Conservation (phyloP, 2,329 filamentous ascomycete genomes). For the Harringtonia lauricola region DNA sequence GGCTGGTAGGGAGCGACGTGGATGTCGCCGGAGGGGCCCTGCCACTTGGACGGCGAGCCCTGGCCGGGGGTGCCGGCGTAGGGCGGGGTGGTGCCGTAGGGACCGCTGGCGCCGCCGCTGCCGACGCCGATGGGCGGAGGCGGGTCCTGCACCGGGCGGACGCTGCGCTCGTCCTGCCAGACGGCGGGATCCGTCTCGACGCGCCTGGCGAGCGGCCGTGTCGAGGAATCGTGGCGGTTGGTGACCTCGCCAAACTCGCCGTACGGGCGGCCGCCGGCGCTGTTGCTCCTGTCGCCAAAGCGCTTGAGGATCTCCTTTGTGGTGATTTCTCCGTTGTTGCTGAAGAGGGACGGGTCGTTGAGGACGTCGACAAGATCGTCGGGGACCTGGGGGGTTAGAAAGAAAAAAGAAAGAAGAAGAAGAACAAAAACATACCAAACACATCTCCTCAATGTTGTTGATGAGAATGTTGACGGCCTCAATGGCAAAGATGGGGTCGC, state of each 20-base stretch:
- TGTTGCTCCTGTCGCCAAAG: constrained; percentile 62
- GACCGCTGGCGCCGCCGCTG: constrained; percentile 6
- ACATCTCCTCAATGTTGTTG: constrained; percentile 90
- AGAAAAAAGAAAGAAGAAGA: background rate
- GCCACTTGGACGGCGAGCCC: constrained; percentile 39
- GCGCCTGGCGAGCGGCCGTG: constrained; percentile 41
- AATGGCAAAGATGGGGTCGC: constrained; percentile 86
- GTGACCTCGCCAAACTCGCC: constrained; percentile 46
- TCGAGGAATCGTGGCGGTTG: constrained; percentile 47
- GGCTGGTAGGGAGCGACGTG: constrained; percentile 27
- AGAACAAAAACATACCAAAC: constrained; percentile 57
- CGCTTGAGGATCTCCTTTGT: constrained; percentile 95
- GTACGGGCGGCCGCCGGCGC: constrained; percentile 44
- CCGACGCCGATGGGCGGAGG: constrained; percentile 22
- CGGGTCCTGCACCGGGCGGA: constrained; percentile 64
- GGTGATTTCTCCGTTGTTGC: constrained; percentile 73
- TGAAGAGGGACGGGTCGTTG: constrained; percentile 73
- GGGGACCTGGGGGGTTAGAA: constrained; percentile 56
- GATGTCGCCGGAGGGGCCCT: constrained; percentile 22
- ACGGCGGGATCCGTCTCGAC: constrained; percentile 83
- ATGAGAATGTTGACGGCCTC: constrained; percentile 88
- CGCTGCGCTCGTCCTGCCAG: constrained; percentile 75
- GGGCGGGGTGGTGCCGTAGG: constrained; percentile 5
- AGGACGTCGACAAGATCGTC: constrained; percentile 82
- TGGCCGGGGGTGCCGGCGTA: constrained; percentile 22